Evolutionary conservation across 768 basidiomycete species (phyloP).

Genomic region (Porphyrellus cyaneotinctus): DNA sequence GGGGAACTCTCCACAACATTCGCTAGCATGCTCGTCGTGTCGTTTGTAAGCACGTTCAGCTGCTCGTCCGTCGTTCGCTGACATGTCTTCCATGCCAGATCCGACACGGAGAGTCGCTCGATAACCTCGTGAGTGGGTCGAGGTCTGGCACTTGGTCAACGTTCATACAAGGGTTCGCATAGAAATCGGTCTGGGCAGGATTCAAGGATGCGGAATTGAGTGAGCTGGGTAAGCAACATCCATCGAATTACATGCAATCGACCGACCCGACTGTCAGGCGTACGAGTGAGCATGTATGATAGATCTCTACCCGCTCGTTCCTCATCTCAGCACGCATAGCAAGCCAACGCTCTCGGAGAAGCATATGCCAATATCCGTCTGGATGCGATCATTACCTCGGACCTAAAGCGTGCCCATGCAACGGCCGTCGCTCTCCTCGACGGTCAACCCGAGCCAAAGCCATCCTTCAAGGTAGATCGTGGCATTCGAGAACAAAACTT

Average conservation of each 20-base stretch:
- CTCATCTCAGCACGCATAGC: constrained; percentile 34
- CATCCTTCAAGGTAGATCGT: constrained; percentile 43
- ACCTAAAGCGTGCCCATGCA: constrained; percentile 57
- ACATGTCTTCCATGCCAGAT: constrained; percentile 38
- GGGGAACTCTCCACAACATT: neutral
- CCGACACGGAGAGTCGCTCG: constrained; percentile 74
- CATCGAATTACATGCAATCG: neutral
- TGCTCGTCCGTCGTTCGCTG: neutral
- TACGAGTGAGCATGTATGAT: constrained; percentile 43
- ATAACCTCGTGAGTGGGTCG: constrained; percentile 62
- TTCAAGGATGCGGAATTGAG: constrained; percentile 71
- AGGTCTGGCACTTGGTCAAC: no score
- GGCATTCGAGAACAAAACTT: constrained; percentile 67
- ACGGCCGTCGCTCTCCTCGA: constrained; percentile 57
- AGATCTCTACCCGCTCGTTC: neutral
- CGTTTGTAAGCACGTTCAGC: constrained; percentile 23
- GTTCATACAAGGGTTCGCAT: no score
- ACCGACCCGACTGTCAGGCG: constrained; percentile 38
- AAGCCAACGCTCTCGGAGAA: constrained; percentile 60
- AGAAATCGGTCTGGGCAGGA: constrained; percentile 66
- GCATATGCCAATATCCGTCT: constrained; percentile 47
- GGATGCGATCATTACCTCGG: constrained; percentile 59
- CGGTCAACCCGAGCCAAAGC: constrained; percentile 44
- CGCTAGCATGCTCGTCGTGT: constrained; percentile 19
- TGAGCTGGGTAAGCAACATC: constrained; percentile 55